Conservation (phyloP, 179 eudicot genomes). For the Amaranthus tricolor region DNA sequence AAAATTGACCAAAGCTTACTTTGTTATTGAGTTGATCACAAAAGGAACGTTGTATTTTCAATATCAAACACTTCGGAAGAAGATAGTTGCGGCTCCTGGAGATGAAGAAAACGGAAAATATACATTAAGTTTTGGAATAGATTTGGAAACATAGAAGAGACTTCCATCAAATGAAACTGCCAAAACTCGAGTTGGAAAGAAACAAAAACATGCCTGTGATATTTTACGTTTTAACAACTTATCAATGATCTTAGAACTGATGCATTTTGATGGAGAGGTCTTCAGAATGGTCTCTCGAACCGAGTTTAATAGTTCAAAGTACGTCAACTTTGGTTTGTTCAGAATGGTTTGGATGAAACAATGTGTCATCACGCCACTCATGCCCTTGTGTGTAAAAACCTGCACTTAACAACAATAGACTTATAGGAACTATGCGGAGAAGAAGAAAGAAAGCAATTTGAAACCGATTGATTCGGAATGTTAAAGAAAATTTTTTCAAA, state of each 20-base stretch:
- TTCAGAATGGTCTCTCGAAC: conserved; percentile 39
- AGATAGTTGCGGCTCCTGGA: conserved; percentile 64
- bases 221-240: conserved; percentile 38
- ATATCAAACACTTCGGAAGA: conserved; percentile 48
- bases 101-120: neutral
- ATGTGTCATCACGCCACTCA: conserved; percentile 51
- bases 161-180: neutral
- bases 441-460: neutral
- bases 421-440: neutral
- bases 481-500: neutral
- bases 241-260: conserved; percentile 40
- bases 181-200: neutral
- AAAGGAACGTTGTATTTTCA: conserved; percentile 21
- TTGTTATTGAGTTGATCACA: conserved; percentile 18
- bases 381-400: conserved; percentile 43
- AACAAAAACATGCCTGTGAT: conserved; percentile 44
- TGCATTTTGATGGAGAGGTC: conserved; percentile 40
- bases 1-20: neutral
- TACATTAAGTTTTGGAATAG: neutral
- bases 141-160: neutral
- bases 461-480: neutral
- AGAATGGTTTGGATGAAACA: conserved; percentile 39
- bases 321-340: conserved; percentile 39
- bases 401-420: conserved; percentile 16
- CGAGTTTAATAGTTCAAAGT: conserved; percentile 34